Evolutionary conservation across 2,329 filamentous ascomycete genomes (phyloP), one percentile per base, ranked within the genome.

Genomic region (Thermomyces lanuginosus): DNA sequence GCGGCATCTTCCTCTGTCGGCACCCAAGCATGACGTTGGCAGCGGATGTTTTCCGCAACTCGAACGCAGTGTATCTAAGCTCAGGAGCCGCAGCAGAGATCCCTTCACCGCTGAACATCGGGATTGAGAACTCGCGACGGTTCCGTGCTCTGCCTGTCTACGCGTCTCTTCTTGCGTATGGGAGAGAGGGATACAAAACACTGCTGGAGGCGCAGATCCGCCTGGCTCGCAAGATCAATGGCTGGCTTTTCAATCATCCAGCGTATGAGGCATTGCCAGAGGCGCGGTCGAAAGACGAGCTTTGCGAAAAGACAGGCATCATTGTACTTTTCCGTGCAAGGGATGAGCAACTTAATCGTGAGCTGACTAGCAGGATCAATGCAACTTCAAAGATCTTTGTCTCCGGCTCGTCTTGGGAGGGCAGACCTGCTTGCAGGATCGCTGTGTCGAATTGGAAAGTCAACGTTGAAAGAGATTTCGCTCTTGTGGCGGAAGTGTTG

Each of bases 121-220:
- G 83, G 11, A 61, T 93, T 11, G 84, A 93, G 42, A 93, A 93
- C 53, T 92, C 83, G 2, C 72, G 84, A 20, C 75, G 84, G 4
- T 92, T 93, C 58, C 71, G 86, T 28, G 84, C 84, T 0, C 60
- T 93, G n/a, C 84, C 86, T 0, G 77, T 82, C 6, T 93, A 93
- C 45, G 74, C 81, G 7, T 77, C 75, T 0, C 63, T 93, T 2
- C 49, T 76, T 11, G 75, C 76, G 24, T 76, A 89, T 41, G 86
- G 86, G 1, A 61, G 61, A 2, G 47, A 61, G 0, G 83, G 82
- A 0, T 69, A 91, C 37, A 59, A 62, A 1, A 58, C 63, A 1
- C 76, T 92, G 56, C 58, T 92, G 4, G 61, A 68, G 34, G 65
- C 69, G 14, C 83, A 92, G 58, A 72, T 83, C 14, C 52, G 58